phyloP scores from a whole-genome alignment of 257 asterid species.

The Salvia hispanica region DNA sequence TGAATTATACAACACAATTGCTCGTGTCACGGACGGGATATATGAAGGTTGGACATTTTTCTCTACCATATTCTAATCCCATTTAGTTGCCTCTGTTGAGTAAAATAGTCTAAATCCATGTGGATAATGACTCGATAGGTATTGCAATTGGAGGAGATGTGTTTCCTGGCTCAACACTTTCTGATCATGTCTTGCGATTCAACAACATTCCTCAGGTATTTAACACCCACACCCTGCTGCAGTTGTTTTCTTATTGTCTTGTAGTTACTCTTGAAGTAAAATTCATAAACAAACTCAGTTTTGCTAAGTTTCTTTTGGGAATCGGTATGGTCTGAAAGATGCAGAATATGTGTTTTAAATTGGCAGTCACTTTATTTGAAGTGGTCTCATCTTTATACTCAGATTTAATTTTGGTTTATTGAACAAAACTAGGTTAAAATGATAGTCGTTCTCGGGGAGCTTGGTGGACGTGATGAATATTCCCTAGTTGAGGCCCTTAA shows the following conservation, averaged over 20 bases:
- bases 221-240: too few relatives aligned
- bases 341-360: too few relatives aligned
- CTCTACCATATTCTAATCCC: constrained; percentile 17
- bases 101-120: constrained; percentile 14
- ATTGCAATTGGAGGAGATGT: constrained; percentile 99
- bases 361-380: too few relatives aligned
- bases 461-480: constrained; percentile 99
- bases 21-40: constrained; percentile 97
- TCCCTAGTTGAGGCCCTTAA: constrained; percentile 95
- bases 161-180: constrained; percentile 97
- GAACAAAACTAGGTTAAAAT: constrained; percentile 66
- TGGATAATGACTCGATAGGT: constrained; percentile 48
- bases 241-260: too few relatives aligned
- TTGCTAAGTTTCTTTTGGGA: too few relatives aligned
- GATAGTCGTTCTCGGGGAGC: constrained; percentile 98
- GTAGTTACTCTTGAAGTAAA: too few relatives aligned
- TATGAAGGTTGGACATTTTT: constrained; percentile 72
- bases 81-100: constrained; percentile 20
- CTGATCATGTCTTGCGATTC: constrained; percentile 97
- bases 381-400: too few relatives aligned
- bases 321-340: too few relatives aligned
- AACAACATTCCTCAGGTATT: constrained; percentile 96
- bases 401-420: constrained; percentile 27
- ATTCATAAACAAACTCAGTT: too few relatives aligned
- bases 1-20: constrained; percentile 88